These are phyloP conservation scores for Claviceps sp. DNA, from an alignment of 2,329 filamentous ascomycete species.

Conservation along the genomic window DNA sequence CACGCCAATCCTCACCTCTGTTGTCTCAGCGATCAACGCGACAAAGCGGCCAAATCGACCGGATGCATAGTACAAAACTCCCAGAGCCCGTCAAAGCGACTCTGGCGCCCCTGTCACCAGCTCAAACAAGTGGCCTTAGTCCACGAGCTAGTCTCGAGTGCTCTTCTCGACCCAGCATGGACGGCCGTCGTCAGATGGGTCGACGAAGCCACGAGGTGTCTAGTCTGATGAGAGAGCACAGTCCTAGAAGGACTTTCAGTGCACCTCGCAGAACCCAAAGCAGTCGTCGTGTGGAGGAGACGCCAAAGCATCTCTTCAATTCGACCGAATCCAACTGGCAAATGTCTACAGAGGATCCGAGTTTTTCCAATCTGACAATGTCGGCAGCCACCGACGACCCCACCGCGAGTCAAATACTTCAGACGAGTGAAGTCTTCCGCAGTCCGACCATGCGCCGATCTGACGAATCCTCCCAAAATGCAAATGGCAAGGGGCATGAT, in stretches of 20 bases:
- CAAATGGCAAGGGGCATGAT: slow-evolving; percentile 9
- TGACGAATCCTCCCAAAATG: slow-evolving; percentile 22
- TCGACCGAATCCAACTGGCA: slow-evolving; percentile 65
- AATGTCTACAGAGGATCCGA: slow-evolving; percentile 58
- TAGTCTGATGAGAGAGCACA: slow-evolving; percentile 26
- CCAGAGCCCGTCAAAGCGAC: slow-evolving; percentile 49
- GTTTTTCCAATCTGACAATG: slow-evolving; percentile 54
- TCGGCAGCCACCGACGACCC: slow-evolving; percentile 60
- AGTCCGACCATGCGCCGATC: slow-evolving; percentile 54
- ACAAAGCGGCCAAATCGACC: slow-evolving; percentile 13
- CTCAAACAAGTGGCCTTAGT: slow-evolving; percentile 28
- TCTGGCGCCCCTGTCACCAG: slow-evolving; percentile 37
- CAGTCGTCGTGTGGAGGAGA: slow-evolving; percentile 27
- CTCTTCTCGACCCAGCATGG: slow-evolving; percentile 36
- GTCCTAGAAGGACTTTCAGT: slow-evolving; percentile 49
- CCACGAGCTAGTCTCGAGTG: slow-evolving; percentile 42
- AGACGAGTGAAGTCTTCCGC: slow-evolving; percentile 77
- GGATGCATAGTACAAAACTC: slow-evolving; percentile 27
- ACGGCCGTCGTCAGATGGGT: slow-evolving; percentile 33
- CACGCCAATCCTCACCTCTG: neutral
- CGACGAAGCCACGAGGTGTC: slow-evolving; percentile 40
- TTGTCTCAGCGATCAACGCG: slow-evolving; percentile 9
- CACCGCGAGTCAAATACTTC: slow-evolving; percentile 83
- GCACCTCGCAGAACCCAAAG: slow-evolving; percentile 39
- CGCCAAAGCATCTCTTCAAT: slow-evolving; percentile 39